phyloP scores from a whole-genome alignment of 352 stramenopile species.

The Thalassiosira hispida region DNA sequence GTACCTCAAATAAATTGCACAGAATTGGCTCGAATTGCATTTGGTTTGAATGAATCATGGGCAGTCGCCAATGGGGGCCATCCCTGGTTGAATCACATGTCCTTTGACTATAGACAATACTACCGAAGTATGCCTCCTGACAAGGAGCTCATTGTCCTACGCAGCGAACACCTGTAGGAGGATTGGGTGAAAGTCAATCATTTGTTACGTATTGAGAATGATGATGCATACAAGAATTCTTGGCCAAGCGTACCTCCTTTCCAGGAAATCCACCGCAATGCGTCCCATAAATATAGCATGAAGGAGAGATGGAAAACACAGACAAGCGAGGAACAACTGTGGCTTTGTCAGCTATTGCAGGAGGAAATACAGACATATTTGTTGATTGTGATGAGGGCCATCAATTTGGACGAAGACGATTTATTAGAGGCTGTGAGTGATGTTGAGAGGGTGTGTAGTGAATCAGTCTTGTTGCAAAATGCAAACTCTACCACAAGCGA shows the following conservation, averaged over 20 bases:
- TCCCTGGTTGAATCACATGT: slow-evolving; percentile 34
- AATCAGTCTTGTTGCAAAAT: too few species aligned
- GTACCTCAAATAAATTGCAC: slow-evolving; percentile 17
- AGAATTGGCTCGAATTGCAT: slow-evolving; percentile 13
- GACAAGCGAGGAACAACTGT: slow-evolving; percentile 5
- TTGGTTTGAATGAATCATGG: slow-evolving; percentile 20
- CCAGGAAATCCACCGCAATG: slow-evolving; percentile 19
- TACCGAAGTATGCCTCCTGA: slow-evolving; percentile 34
- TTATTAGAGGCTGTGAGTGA: slow-evolving; percentile 20
- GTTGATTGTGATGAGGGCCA: slow-evolving; percentile 30
- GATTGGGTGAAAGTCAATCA: slow-evolving; percentile 40
- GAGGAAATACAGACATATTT: slow-evolving; percentile 34
- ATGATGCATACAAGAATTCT: not conserved
- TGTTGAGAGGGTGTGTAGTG: slow-evolving; percentile 19
- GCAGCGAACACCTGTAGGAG: slow-evolving; percentile 39
- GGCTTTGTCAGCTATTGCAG: slow-evolving; percentile 22
- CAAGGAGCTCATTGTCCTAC: slow-evolving; percentile 43
- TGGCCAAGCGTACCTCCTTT: slow-evolving; percentile 23
- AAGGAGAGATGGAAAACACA: slow-evolving; percentile 14
- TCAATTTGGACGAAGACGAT: slow-evolving; percentile 34
- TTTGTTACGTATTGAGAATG: not conserved
- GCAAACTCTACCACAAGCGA: too few species aligned
- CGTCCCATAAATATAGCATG: slow-evolving; percentile 1
- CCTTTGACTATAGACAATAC: slow-evolving; percentile 29
- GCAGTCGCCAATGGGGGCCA: not conserved